Conservation (phyloP, 495 filamentous ascomycete genomes). For the Tuber borchii region DNA sequence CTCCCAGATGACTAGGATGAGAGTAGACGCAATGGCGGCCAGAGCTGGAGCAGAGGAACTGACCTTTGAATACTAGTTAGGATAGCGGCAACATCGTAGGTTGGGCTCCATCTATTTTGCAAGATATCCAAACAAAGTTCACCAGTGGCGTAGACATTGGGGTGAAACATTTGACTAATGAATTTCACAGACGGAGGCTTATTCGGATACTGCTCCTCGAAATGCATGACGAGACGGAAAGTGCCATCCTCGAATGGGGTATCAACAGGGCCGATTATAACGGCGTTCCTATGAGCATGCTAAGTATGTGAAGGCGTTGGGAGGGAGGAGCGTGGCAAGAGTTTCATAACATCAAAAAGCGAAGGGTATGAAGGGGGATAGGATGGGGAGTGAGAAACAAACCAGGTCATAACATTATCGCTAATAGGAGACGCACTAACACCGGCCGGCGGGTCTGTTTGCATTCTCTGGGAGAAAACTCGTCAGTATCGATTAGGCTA, state of each 20-base stretch:
- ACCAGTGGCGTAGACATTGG: constrained; percentile 94
- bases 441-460: constrained; percentile 94
- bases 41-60: constrained; percentile 10
- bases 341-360: neutral
- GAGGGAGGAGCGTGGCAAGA: neutral
- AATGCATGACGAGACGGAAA: constrained; percentile 96
- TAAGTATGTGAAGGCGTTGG: constrained; percentile 7
- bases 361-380: neutral
- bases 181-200: constrained; percentile 97
- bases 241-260: constrained; percentile 98
- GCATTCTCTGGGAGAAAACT: constrained; percentile 69
- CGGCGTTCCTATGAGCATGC: constrained; percentile 70
- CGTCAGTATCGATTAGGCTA: neutral
- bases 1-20: neutral
- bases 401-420: constrained; percentile 99
- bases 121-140: constrained; percentile 96
- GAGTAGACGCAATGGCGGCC: neutral
- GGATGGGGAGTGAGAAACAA: constrained; percentile 37
- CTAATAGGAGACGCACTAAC: constrained; percentile 94
- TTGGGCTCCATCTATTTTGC: constrained; percentile 97
- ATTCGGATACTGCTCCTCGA: constrained; percentile 97
- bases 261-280: constrained; percentile 95
- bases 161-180: constrained; percentile 98
- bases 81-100: constrained; percentile 95
- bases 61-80: constrained; percentile 97